A percentile compares a stretch with the other conserved stretches of the same genome.
Evolutionary conservation across 2,329 filamentous ascomycete genomes (phyloP).

Genomic region (Ascochyta koolunga): DNA sequence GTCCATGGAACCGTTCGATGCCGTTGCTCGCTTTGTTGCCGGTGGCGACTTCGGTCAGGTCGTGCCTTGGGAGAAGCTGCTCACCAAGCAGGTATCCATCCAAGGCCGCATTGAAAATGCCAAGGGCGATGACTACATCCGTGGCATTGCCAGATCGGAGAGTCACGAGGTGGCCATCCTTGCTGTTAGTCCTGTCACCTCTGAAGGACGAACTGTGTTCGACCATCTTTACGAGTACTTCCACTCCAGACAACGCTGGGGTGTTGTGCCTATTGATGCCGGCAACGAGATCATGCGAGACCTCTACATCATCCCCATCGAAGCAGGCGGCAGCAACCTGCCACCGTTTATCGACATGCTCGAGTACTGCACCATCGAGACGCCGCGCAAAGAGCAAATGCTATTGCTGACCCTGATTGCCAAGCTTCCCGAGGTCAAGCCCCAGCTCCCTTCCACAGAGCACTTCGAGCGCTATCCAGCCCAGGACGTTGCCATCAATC

Average conservation of each 20-base stretch:
- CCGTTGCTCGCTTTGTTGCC: conserved; percentile 80
- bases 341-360: conserved; percentile 89
- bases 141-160: conserved; percentile 79
- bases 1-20: conserved; percentile 74
- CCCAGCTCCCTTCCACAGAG: conserved; percentile 36
- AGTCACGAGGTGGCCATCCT: conserved; percentile 86
- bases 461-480: conserved; percentile 33
- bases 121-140: conserved; percentile 89
- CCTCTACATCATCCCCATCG: conserved; percentile 87
- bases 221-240: conserved; percentile 88
- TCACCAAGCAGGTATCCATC: conserved; percentile 73
- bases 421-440: conserved; percentile 43
- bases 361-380: conserved; percentile 80
- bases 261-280: conserved; percentile 65
- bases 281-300: conserved; percentile 83
- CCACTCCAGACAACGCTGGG: conserved; percentile 78
- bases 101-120: conserved; percentile 81
- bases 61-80: conserved; percentile 75
- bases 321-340: conserved; percentile 69
- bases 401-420: conserved; percentile 87
- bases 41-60: conserved; percentile 76
- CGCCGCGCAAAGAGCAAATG: conserved; percentile 73
- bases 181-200: conserved; percentile 68
- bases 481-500: conserved; percentile 19
- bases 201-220: conserved; percentile 66